Base-by-base conservation (phyloP, 1,284 basidiomycete species). In the Kwoniella shivajii region DNA sequence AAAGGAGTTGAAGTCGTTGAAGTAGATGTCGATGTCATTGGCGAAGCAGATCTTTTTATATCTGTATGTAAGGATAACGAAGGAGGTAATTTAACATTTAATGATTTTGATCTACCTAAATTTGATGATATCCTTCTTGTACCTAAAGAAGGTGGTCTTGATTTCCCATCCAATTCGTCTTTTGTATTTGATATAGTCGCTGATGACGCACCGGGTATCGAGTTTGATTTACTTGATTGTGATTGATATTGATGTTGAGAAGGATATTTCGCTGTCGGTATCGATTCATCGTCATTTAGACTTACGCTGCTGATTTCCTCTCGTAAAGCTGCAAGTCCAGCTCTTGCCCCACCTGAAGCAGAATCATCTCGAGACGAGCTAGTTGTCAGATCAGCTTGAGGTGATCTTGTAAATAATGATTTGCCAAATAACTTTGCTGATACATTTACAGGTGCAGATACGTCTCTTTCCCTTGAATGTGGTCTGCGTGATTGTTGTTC, bases 1-100 rank as follows among this genome's bases (percentile, higher is more conserved):
- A 9, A 16, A 24, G 37, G 22, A 20, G 37, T 16, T 16, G 37
- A 39, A 39, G 37, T 18, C 11, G 56, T 43, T n/a, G 54, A 51
- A 6, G 51, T 38, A 14, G 53, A 37, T 4, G 58, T 46, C 16
- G 57, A 46, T 9, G 63, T 59, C 39, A 57, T 55, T n/a, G 57
- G 60, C n/a, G 52, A 36, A 14, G 14, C 16, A 34, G 39, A 14
- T 36, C 34, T 20, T 20, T n/a, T 30, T 6, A 43, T 44, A 18
- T 39, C 31, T 2, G 48, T 50, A 22, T 50, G 3, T 16, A 44
- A n/a, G 18, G 54, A 57, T 10, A 57, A 44, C 22, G 55, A 60
- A n/a, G n/a, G n/a, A 4, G 65, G 60, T 20, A 67, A 36, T 24
- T 61, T 59, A 29, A 63, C 55, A 48, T 67, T 63, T 30, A 67